Conservation (phyloP, 2,329 filamentous ascomycete genomes). For the Trichophyton simii region DNA sequence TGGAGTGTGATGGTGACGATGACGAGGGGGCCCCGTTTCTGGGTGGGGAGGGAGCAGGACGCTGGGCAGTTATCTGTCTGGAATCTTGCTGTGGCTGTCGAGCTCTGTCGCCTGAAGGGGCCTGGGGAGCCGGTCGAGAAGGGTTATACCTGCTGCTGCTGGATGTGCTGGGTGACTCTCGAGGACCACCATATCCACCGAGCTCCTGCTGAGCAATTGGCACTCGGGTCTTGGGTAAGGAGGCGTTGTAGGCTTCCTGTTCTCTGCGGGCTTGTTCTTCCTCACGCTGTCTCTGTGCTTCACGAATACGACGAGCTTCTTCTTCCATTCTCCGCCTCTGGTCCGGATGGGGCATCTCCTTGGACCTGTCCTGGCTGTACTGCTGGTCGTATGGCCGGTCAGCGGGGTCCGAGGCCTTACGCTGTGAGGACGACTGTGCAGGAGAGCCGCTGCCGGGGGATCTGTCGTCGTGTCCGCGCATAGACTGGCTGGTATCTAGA, state of each 20-base stretch:
- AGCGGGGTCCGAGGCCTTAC: slow-evolving; percentile 47
- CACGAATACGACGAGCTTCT: slow-evolving; percentile 36
- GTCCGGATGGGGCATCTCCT: slow-evolving; percentile 47
- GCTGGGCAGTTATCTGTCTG: slow-evolving; percentile 55
- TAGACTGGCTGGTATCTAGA: slow-evolving; percentile 33
- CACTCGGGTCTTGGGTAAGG: slow-evolving; percentile 66
- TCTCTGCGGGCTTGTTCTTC: slow-evolving; percentile 59
- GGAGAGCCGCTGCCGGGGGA: slow-evolving; percentile 26
- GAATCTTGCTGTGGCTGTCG: slow-evolving; percentile 33
- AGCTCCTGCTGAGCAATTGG: slow-evolving; percentile 84
- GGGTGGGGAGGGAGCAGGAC: slow-evolving; percentile 67
- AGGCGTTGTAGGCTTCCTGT: slow-evolving; percentile 78
- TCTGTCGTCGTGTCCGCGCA: slow-evolving; percentile 18
- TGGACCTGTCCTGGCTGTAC: slow-evolving; percentile 34
- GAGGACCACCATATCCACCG: slow-evolving; percentile 52
- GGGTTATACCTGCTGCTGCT: slow-evolving; percentile 64
- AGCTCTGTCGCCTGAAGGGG: slow-evolving; percentile 44
- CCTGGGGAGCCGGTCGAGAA: slow-evolving; percentile 67
- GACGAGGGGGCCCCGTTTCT: slow-evolving; percentile 6
- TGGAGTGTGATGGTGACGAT: background rate
- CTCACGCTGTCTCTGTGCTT: slow-evolving; percentile 27
- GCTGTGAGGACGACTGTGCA: slow-evolving; percentile 17
- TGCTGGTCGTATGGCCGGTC: slow-evolving; percentile 35
- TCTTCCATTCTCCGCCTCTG: slow-evolving; percentile 40
- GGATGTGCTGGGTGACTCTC: slow-evolving; percentile 35